Base-by-base conservation (phyloP, 2,329 filamentous ascomycete species). In the Ceratocystis smalleyi region DNA sequence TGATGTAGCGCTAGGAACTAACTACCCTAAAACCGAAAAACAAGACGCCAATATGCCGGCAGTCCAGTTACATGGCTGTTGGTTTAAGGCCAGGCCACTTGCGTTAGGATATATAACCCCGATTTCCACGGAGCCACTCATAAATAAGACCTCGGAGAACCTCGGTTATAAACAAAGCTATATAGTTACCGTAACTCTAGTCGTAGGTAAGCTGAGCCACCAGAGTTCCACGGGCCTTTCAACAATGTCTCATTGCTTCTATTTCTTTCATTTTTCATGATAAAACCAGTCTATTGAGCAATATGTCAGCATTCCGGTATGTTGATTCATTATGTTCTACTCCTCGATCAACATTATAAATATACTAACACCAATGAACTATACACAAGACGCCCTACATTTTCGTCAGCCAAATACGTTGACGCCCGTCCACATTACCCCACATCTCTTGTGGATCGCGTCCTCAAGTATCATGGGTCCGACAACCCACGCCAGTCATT, bases 341-440 rank as follows among this genome's bases (percentile, higher is more conserved):
- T 51, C 19, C 6, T 24, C 8, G 19, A 10, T 51, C 5, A 15
- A 22, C 7, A 51, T 7, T 24, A 22, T 22, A 8, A 62, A 24
- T 51, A n/a, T 54, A 15, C 61, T 55, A 30, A 54, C 55, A 61
- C 43, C 62, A 5, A 64, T 7, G n/a, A n/a, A 62, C 30, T 66
- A 19, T n/a, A 30, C 12, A n/a, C 7, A 32, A 57, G 81, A 62
- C 81, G 81, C 71, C 71, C 79, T 47, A 77, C 77, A 10, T 85
- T 83, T 72, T 80, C 79, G 27, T 77, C 80, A 15, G 76, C 78
- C 54, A 76, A 77, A 19, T 87, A 86, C 69, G 82, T 83, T 45
- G 75, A 81, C 27, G 81, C 83, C 70, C 78, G 83, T 17, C 83
- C 83, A 17, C 74, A 75, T 30, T 87, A 86, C 70, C 82, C 83